phyloP scores from a whole-genome alignment of 1,284 basidiomycete genomes.

The Phylloporus gajari region DNA sequence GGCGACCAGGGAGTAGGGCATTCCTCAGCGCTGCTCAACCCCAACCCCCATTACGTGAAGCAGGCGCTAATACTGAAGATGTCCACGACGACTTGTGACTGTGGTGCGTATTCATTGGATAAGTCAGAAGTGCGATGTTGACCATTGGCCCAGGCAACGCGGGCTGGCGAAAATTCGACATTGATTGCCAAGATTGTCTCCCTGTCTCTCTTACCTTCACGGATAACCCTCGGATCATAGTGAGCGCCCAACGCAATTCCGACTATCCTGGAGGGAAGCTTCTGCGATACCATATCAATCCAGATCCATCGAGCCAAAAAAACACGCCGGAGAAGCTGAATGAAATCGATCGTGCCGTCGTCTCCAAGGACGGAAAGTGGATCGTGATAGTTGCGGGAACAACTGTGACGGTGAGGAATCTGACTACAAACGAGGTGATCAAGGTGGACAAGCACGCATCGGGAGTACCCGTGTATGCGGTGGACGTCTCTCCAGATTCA shows the following conservation, averaged over 20 bases:
- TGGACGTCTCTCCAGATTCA: not conserved
- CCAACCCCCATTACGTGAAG: not conserved
- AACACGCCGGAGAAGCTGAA: not conserved
- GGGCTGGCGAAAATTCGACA: not conserved
- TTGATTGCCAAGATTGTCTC: too few relatives aligned
- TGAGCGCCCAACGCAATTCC: not conserved
- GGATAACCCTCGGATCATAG: not conserved
- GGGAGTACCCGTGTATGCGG: not conserved
- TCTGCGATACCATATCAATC: not conserved
- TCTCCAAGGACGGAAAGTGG: not conserved
- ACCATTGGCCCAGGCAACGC: not conserved
- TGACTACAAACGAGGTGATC: not conserved
- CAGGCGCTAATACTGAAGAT: not conserved
- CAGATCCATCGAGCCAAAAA: not conserved
- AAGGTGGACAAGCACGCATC: not conserved
- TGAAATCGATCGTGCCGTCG: not conserved
- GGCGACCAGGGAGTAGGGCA: too few relatives aligned
- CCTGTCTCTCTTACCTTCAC: not conserved
- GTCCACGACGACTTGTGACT: not conserved
- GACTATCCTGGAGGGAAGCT: too few relatives aligned
- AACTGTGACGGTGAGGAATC: not conserved
- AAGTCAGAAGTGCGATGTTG: not conserved
- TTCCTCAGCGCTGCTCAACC: too few relatives aligned
- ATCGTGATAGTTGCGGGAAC: not conserved
- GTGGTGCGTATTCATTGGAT: not conserved